These are phyloP conservation scores for Diaporthe batatas DNA, from an alignment of 2,329 filamentous ascomycete species.

Conservation along the genomic window DNA sequence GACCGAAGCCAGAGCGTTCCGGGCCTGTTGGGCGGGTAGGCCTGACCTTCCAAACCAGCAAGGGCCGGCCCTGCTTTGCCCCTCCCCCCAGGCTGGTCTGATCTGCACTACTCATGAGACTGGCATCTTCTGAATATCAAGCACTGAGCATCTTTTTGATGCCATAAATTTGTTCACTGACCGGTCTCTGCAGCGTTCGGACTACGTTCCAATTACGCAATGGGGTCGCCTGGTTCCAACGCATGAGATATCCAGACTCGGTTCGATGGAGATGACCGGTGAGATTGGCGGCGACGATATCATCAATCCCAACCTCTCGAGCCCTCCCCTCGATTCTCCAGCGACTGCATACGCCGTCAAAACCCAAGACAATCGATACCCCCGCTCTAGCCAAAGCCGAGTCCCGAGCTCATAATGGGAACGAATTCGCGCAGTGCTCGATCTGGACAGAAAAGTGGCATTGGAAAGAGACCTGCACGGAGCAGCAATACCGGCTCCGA, in stretches of 20 bases:
- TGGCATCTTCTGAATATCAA: slow-evolving; percentile 28
- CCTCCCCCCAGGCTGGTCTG: slow-evolving; percentile 27
- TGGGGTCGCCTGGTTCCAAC: slow-evolving; percentile 36
- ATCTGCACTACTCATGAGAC: slow-evolving; percentile 37
- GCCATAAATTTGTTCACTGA: slow-evolving; percentile 25
- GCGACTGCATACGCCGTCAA: slow-evolving; percentile 15
- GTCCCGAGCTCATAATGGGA: slow-evolving; percentile 49
- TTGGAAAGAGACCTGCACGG: slow-evolving; percentile 49
- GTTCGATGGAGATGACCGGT: slow-evolving; percentile 36
- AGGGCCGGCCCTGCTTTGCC: slow-evolving; percentile 38
- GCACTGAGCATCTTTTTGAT: slow-evolving; percentile 30
- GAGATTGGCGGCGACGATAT: slow-evolving; percentile 36
- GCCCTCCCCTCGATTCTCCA: slow-evolving; percentile 7
- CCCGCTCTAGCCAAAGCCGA: slow-evolving; percentile 31
- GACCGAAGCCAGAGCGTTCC: slow-evolving; percentile 20
- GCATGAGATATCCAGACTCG: slow-evolving; percentile 38
- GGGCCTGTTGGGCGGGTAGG: slow-evolving; percentile 9
- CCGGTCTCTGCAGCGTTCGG: slow-evolving; percentile 27
- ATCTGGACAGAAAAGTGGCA: slow-evolving; percentile 51
- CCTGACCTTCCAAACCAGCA: slow-evolving; percentile 37
- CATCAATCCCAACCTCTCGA: slow-evolving; percentile 30
- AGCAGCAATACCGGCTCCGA: slow-evolving; percentile 35
- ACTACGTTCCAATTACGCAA: slow-evolving; percentile 28
- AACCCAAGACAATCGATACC: slow-evolving; percentile 16
- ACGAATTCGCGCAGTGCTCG: slow-evolving; percentile 50